phyloP scores from a whole-genome alignment of 176 grass and related monocot species.

The Secale cereale region DNA sequence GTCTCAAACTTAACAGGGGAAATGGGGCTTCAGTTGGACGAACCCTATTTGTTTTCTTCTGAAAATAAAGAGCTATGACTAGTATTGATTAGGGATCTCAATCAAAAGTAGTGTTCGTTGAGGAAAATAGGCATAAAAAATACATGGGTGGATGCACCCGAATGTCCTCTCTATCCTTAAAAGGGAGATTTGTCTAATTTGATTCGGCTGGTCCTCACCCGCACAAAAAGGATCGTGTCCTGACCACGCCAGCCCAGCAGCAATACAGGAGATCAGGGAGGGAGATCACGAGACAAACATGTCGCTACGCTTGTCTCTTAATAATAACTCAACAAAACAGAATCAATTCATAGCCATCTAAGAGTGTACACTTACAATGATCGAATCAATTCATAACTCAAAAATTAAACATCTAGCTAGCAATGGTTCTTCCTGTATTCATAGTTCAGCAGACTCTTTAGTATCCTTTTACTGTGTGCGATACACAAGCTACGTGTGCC shows the following conservation, averaged over 20 bases:
- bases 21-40: not conserved
- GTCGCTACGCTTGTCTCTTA: no score
- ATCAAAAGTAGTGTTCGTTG: not conserved
- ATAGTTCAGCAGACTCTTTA: no score
- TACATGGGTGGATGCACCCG: not conserved
- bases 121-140: not conserved
- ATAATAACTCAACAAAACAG: slow-evolving; percentile 5
- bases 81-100: not conserved
- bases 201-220: not conserved
- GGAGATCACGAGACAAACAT: no score
- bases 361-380: not conserved
- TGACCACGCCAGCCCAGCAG: no score
- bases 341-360: not conserved
- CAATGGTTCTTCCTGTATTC: no score
- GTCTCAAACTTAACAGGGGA: not conserved
- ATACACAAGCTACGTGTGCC: no score
- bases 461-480: no score
- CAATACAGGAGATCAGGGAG: no score
- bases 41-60: not conserved
- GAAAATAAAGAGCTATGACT: not conserved
- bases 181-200: not conserved
- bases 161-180: not conserved
- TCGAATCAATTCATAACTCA: no score
- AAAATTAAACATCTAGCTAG: no score
- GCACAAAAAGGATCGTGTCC: no score